Evolutionary conservation across 371 early-diverging fungal genomes (phyloP).

Genomic region (Rhizopus delemar): DNA sequence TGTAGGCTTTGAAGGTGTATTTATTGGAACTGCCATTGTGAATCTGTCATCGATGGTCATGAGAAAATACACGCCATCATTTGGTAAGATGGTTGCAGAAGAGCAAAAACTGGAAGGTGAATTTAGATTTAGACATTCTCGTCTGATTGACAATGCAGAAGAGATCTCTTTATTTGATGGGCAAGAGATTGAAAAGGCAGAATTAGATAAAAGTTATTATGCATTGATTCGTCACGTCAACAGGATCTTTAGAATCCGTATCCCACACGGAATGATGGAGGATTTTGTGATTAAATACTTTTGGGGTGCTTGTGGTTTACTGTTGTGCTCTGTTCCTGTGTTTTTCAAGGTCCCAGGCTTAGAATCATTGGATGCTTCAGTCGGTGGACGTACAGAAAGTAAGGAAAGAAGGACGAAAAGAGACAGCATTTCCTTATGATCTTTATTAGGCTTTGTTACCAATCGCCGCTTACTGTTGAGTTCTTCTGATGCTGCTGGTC

Average conservation of each 20-base stretch:
- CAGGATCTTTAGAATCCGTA: slow-evolving; percentile 72
- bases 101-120: slow-evolving; percentile 85
- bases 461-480: slow-evolving; percentile 83
- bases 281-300: slow-evolving; percentile 92
- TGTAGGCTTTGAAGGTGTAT: slow-evolving; percentile 78
- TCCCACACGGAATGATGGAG: slow-evolving; percentile 86
- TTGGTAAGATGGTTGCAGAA: slow-evolving; percentile 85
- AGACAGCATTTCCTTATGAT: no score
- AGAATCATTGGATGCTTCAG: slow-evolving; percentile 30
- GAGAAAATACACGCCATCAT: slow-evolving; percentile 83
- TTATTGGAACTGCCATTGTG: slow-evolving; percentile 65
- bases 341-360: slow-evolving; percentile 72
- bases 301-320: slow-evolving; percentile 93
- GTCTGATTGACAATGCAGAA: slow-evolving; percentile 86
- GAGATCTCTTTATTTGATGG: slow-evolving; percentile 89
- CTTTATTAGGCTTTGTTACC: slow-evolving; percentile 75
- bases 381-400: slow-evolving; percentile 64
- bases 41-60: slow-evolving; percentile 74
- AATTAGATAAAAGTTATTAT: slow-evolving; percentile 74
- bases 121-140: slow-evolving; percentile 85
- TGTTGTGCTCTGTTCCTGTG: slow-evolving; percentile 89
- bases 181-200: slow-evolving; percentile 73
- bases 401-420: background rate
- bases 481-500: slow-evolving; percentile 87
- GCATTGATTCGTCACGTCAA: slow-evolving; percentile 82